phyloP scores from a whole-genome alignment of 805 yeast genomes.

The Komagataella kurtzmanii region DNA sequence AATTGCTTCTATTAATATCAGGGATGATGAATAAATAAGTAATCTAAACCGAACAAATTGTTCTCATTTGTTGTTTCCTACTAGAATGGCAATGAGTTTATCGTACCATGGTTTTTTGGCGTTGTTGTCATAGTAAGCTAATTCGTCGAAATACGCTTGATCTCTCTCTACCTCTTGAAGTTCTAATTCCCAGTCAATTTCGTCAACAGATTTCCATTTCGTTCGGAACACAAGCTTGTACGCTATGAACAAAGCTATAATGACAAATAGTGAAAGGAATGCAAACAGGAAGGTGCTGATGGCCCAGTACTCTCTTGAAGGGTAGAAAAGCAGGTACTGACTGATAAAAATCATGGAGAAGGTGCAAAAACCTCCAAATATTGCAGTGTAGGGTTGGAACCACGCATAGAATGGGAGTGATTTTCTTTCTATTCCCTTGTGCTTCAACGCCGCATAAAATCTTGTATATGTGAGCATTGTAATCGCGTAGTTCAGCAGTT shows the following conservation, averaged over 20 bases:
- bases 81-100: background rate
- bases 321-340: constrained; percentile 61
- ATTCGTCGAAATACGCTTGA: background rate
- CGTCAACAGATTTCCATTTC: constrained; percentile 26
- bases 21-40: background rate
- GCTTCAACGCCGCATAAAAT: constrained; percentile 45
- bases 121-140: background rate
- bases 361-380: constrained; percentile 31
- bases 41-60: background rate
- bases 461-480: constrained; percentile 46
- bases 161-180: constrained; percentile 34
- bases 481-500: constrained; percentile 44
- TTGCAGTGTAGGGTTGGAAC: constrained; percentile 47
- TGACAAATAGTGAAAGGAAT: constrained; percentile 59
- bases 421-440: constrained; percentile 34
- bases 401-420: constrained; percentile 36
- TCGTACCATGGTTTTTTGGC: background rate
- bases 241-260: constrained; percentile 28
- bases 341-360: constrained; percentile 40
- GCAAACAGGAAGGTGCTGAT: constrained; percentile 49
- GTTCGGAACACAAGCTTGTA: constrained; percentile 43
- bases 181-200: constrained; percentile 42
- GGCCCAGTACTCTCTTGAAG: constrained; percentile 40
- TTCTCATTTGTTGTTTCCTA: background rate
- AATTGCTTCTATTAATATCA: background rate